Evolutionary conservation across 345 rosid genomes (phyloP), one percentile per base, ranked within the genome.

Genomic region (Dipteronia sinensis): DNA sequence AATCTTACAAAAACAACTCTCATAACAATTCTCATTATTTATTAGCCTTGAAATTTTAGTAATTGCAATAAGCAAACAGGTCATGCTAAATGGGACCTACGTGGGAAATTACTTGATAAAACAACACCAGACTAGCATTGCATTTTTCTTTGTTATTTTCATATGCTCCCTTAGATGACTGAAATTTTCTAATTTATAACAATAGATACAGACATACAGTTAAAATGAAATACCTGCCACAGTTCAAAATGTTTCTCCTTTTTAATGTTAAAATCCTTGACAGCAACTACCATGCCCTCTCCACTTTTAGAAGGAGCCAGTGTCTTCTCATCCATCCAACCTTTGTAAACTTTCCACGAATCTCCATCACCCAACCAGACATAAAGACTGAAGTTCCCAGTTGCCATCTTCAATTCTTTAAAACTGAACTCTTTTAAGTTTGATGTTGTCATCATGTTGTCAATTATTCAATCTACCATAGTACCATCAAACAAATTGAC

Each of bases 321-420:
- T 71, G 89, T 88, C 82, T 72, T 90, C 23, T 81, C 90, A 77
- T 94, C 93, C 8, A 94, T 58, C 95, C 94, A 94, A 1, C 98
- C 97, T 86, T 86, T 90, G 81, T 79, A 94, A 61, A 94, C 97
- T 64, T 78, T 88, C 0, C 95, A 94, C 13, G 90, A 94, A 9
- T 97, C 97, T 34, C 98, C 97, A 78, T 90, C 88, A 1, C 95
- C 98, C 86, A 94, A 79, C 81, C 88, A 77, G 72, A 89, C 67
- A 38, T 38, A 38, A 38, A 38, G 7, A 67, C 69, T 88, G 75
- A 94, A 94, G 74, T 84, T 88, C 83, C 67, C 89, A 0, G 95
- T 88, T 6, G 97, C 92, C 1, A 73, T 72, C 79, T 77, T 90
- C 80, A 93, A 77, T 40, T 93, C 98, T 56, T 83, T 65, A 51